Evolutionary conservation across 768 basidiomycete species (phyloP).

Genomic region (Ramaria rubella): DNA sequence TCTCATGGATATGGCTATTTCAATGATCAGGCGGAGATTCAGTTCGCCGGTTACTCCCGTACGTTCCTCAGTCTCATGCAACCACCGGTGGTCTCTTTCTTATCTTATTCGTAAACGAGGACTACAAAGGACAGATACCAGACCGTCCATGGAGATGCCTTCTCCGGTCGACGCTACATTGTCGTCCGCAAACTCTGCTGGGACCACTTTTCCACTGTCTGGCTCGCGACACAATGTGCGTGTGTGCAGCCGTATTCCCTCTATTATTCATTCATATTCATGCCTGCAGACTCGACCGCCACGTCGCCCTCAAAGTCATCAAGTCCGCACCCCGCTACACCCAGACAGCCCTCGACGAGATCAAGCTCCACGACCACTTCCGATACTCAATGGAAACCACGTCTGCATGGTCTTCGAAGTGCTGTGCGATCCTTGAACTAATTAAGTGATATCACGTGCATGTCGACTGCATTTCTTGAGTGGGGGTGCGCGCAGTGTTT

Average conservation of each 20-base stretch:
- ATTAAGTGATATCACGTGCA: conserved; percentile 87
- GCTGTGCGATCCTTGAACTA: conserved; percentile 90
- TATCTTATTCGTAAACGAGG: conserved; percentile 92
- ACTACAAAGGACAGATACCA: conserved; percentile 77
- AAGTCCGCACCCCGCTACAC: conserved; percentile 97
- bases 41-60: too few relatives aligned
- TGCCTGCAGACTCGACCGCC: conserved; percentile 71
- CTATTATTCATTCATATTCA: not conserved
- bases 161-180: conserved; percentile 79
- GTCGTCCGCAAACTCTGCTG: conserved; percentile 94
- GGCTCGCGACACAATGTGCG: conserved; percentile 78
- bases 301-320: conserved; percentile 98
- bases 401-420: conserved; percentile 99
- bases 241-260: not conserved
- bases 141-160: conserved; percentile 86
- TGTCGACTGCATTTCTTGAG: not conserved
- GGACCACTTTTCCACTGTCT: conserved; percentile 93
- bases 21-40: too few relatives aligned
- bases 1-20: too few relatives aligned
- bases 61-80: conserved; percentile 5
- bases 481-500: not conserved
- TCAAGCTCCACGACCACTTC: conserved; percentile 98
- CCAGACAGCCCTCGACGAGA: conserved; percentile 97
- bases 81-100: conserved; percentile 56
- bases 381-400: conserved; percentile 94